A percentile compares a stretch with the other conserved stretches of the same genome.
Conservation (phyloP, 2,329 filamentous ascomycete genomes). For the Ophiocordyceps camponoti-leonardi region DNA sequence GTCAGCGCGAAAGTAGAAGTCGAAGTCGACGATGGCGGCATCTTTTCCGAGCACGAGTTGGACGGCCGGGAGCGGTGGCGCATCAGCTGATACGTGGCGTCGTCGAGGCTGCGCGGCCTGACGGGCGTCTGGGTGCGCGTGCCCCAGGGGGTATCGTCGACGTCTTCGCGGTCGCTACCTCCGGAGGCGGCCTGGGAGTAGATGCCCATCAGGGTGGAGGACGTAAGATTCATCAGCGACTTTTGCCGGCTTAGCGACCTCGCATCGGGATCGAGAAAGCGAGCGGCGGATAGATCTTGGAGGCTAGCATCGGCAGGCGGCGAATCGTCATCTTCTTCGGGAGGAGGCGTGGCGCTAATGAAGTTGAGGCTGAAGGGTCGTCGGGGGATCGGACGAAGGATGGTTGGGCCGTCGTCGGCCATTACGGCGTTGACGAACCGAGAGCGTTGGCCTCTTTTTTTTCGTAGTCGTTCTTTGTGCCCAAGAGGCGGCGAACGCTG, state of each 20-base stretch:
- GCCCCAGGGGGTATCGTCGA: constrained; percentile 53
- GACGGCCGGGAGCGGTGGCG: constrained; percentile 17
- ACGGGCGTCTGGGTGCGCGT: constrained; percentile 57
- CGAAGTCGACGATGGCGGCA: constrained; percentile 16
- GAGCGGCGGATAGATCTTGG: constrained; percentile 17
- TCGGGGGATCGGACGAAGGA: constrained; percentile 54
- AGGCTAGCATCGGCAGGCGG: constrained; percentile 9
- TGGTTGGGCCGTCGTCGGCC: constrained; percentile 29
- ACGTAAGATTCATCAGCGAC: constrained; percentile 73
- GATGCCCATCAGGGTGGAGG: constrained; percentile 81
- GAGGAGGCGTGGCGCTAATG: constrained; percentile 25
- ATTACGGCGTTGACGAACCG: constrained; percentile 7
- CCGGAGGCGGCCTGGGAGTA: constrained; percentile 60
- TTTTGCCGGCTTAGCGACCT: constrained; percentile 46
- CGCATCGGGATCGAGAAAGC: constrained; percentile 19
- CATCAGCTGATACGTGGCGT: constrained; percentile 26
- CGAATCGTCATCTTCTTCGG: constrained; percentile 9
- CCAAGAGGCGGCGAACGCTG: not conserved
- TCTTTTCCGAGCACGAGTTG: constrained; percentile 18
- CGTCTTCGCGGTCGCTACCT: constrained; percentile 32
- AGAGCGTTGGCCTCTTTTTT: not conserved
- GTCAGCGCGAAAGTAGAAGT: constrained; percentile 37
- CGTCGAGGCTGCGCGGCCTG: constrained; percentile 23
- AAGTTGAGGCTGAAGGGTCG: constrained; percentile 50
- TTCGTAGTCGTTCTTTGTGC: too few species aligned